Conservation (phyloP, 2,329 filamentous ascomycete species). For the Annulohypoxylon truncatum region DNA sequence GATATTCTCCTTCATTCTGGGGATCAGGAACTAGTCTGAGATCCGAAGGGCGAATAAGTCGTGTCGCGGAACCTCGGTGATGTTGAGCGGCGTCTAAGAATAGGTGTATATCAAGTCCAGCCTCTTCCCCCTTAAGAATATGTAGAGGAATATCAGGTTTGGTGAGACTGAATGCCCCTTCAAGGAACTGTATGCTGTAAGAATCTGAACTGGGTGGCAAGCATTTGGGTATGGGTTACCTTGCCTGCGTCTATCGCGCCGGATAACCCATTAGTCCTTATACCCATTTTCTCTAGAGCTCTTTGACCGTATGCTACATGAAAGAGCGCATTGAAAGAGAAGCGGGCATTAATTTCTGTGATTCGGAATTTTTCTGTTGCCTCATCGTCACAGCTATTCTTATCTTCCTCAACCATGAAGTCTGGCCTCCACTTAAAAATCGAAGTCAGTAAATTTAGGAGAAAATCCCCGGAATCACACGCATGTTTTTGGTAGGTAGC, state of each 20-base stretch:
- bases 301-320: background rate
- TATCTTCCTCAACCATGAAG: background rate
- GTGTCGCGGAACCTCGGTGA: background rate
- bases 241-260: background rate
- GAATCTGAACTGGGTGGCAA: background rate
- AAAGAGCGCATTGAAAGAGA: slow-evolving; percentile 1
- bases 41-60: slow-evolving; percentile 6
- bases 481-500: too few relatives aligned
- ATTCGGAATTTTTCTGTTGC: background rate
- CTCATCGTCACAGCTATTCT: background rate
- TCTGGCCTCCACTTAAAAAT: slow-evolving; percentile 6
- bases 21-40: background rate
- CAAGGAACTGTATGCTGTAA: background rate
- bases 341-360: slow-evolving; percentile 12
- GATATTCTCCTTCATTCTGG: background rate
- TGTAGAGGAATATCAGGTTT: background rate
- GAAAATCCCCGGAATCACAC: too few relatives aligned
- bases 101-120: slow-evolving; percentile 2
- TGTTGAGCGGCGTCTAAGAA: slow-evolving; percentile 4
- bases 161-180: background rate
- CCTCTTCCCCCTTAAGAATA: slow-evolving; percentile 10
- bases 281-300: background rate
- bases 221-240: background rate
- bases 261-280: background rate
- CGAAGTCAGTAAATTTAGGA: background rate